Evolutionary conservation across 179 eudicot genomes (phyloP).

Genomic region (Pouteria campechiana): DNA sequence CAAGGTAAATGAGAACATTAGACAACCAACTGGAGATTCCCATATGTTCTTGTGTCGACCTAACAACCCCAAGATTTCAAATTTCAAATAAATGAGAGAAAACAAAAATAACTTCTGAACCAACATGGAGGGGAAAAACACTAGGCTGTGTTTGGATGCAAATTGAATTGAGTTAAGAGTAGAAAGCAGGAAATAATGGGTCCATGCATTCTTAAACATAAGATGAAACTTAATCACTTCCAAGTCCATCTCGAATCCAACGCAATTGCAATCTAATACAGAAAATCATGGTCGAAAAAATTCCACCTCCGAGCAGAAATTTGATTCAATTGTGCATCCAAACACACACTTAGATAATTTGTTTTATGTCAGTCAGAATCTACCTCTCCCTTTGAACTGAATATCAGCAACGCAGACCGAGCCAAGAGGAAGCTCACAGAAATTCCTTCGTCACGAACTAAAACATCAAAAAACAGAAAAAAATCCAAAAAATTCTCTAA

Average conservation of each 20-base stretch:
- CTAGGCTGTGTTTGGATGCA: too few species aligned
- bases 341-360: not conserved
- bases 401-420: constrained; percentile 78
- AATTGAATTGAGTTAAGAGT: too few species aligned
- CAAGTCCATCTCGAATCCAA: too few species aligned
- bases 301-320: too few species aligned
- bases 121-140: too few species aligned
- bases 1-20: constrained; percentile 69
- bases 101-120: too few species aligned
- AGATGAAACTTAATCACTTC: too few species aligned
- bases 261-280: too few species aligned
- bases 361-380: not conserved
- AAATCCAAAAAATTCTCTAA: not conserved
- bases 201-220: too few species aligned
- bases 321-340: too few species aligned
- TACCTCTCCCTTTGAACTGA: constrained; percentile 90
- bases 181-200: too few species aligned
- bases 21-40: constrained; percentile 88
- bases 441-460: constrained; percentile 34
- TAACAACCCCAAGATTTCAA: constrained; percentile 5
- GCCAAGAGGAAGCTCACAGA: constrained; percentile 64
- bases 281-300: too few species aligned
- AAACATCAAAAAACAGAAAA: not conserved
- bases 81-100: not conserved
- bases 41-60: constrained; percentile 74